Evolutionary conservation across 768 basidiomycete species (phyloP).

Genomic region (Phylloporus rhodoxanthus): DNA sequence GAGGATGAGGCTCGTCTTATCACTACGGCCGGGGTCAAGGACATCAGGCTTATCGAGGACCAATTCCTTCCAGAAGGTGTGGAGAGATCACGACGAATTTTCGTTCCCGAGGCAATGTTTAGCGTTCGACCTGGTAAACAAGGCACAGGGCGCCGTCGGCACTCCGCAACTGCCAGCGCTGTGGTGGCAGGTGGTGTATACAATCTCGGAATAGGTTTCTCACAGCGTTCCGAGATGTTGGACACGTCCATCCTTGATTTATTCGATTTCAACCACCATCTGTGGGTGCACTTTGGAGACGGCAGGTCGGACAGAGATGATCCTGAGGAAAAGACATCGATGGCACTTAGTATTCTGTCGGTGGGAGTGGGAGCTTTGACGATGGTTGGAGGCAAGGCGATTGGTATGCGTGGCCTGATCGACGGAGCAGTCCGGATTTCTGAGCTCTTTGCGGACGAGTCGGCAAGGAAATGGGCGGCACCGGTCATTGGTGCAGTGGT

Average conservation of each 20-base stretch:
- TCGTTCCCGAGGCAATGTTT: constrained; percentile 99
- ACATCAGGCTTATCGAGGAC: constrained; percentile 66
- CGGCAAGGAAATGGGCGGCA: constrained; percentile 78
- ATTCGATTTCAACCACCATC: constrained; percentile 78
- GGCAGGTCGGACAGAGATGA: constrained; percentile 26
- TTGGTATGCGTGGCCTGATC: constrained; percentile 70
- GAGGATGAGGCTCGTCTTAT: constrained; percentile 77
- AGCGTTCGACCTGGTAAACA: constrained; percentile 43
- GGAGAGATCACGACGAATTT: constrained; percentile 75
- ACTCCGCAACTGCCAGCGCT: constrained; percentile 35
- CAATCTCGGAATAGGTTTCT: constrained; percentile 79
- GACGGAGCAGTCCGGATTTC: constrained; percentile 71
- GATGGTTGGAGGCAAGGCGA: constrained; percentile 78
- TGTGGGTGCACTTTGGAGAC: constrained; percentile 66
- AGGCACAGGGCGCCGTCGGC: constrained; percentile 34
- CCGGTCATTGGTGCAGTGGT: constrained; percentile 76
- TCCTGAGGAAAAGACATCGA: constrained; percentile 41
- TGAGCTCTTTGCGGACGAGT: constrained; percentile 77
- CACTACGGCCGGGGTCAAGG: constrained; percentile 59
- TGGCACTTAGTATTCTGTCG: constrained; percentile 65
- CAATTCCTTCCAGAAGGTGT: constrained; percentile 74
- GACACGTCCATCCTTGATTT: constrained; percentile 80
- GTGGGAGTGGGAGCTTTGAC: constrained; percentile 83
- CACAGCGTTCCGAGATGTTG: constrained; percentile 68
- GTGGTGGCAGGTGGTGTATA: constrained; percentile 73